Conservation (phyloP, 2,329 filamentous ascomycete species). For the Botrytis paeoniae region DNA sequence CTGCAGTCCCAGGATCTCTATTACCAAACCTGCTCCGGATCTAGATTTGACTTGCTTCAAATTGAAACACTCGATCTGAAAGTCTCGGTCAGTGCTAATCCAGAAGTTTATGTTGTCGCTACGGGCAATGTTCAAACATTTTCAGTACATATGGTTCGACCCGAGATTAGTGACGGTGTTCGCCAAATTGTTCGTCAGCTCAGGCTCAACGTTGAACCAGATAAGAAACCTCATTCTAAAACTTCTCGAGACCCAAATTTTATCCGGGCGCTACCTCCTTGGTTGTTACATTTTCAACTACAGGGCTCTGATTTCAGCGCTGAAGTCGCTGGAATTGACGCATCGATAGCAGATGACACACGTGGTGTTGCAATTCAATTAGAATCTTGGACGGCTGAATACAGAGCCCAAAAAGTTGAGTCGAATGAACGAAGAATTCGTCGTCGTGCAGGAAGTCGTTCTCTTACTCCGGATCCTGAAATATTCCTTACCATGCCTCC, state of each 20-base stretch:
- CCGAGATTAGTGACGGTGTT: constrained; percentile 89
- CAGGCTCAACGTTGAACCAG: constrained; percentile 64
- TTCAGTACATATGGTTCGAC: constrained; percentile 82
- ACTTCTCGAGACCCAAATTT: constrained; percentile 61
- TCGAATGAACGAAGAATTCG: constrained; percentile 53
- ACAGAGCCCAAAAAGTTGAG: constrained; percentile 76
- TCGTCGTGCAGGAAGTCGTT: constrained; percentile 71
- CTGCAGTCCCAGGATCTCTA: constrained; percentile 87
- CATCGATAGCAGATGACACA: constrained; percentile 75
- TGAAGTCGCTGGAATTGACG: constrained; percentile 85
- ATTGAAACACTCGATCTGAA: constrained; percentile 89
- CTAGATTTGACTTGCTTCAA: constrained; percentile 80
- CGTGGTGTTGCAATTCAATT: constrained; percentile 83
- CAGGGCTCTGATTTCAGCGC: constrained; percentile 87
- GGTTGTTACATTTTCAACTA: constrained; percentile 80
- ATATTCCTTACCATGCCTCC: constrained; percentile 50
- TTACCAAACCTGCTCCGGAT: constrained; percentile 83
- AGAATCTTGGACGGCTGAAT: constrained; percentile 84
- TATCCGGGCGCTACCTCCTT: constrained; percentile 73
- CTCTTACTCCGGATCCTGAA: constrained; percentile 65
- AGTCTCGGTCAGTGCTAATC: constrained; percentile 77
- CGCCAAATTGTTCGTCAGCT: constrained; percentile 88
- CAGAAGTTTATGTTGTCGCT: constrained; percentile 78
- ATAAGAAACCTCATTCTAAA: constrained; percentile 52
- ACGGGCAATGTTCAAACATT: constrained; percentile 82